These are phyloP conservation scores for Chimonanthus salicifolius DNA, from an alignment of 164 flowering plant species.

Conservation along the genomic window DNA sequence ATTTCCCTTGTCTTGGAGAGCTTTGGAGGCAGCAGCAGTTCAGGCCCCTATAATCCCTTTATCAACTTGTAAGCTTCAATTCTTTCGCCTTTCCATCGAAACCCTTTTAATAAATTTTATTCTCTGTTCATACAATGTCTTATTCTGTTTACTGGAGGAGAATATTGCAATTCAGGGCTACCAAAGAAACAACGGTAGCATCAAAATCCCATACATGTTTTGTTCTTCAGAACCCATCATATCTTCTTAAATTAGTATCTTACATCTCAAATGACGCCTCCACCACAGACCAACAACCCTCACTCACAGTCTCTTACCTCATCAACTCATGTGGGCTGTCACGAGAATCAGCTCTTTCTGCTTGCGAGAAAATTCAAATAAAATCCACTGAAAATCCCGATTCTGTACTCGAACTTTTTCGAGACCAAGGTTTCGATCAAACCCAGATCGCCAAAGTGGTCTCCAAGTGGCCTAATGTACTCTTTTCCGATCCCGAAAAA, in stretches of 20 bases:
- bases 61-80: not conserved
- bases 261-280: not conserved
- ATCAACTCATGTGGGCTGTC: conserved; percentile 3
- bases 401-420: not conserved
- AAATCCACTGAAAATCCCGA: not conserved
- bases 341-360: conserved; percentile 2
- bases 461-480: not conserved
- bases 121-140: not conserved
- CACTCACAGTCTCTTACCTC: not conserved
- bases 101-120: not conserved
- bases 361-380: not conserved
- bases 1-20: too few species aligned
- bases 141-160: not conserved
- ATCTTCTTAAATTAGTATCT: not conserved
- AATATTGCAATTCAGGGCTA: not conserved
- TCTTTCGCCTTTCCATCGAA: not conserved
- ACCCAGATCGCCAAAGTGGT: not conserved
- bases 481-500: not conserved
- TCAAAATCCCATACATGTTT: too few species aligned
- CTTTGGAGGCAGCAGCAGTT: too few species aligned
- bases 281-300: not conserved
- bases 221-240: not conserved
- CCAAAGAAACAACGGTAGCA: not conserved
- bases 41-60: too few species aligned
- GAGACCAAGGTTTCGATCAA: not conserved